phyloP scores from a whole-genome alignment of 2,329 filamentous ascomycete species.

The Chaetomium sp. region DNA sequence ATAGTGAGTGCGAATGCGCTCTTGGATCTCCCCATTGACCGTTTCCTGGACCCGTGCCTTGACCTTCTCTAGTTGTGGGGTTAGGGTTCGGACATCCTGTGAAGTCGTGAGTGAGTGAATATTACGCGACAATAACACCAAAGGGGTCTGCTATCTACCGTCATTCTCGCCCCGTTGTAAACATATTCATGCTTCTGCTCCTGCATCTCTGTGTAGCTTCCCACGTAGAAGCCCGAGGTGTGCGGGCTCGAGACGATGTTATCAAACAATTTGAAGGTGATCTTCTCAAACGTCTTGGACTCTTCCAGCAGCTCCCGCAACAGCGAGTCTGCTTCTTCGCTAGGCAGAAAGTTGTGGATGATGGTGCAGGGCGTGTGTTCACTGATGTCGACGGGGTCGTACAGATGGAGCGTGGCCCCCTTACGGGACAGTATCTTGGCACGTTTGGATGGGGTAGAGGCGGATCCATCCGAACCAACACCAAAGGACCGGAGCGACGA shows the following conservation, averaged over 20 bases:
- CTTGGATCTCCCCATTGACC: conserved; percentile 72
- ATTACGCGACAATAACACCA: not conserved
- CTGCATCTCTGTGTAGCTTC: conserved; percentile 61
- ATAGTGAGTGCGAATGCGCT: conserved; percentile 62
- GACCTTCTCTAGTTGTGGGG: conserved; percentile 65
- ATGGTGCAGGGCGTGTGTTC: conserved; percentile 84
- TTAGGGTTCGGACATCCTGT: conserved; percentile 68
- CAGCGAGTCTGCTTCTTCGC: conserved; percentile 64
- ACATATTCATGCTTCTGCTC: conserved; percentile 72
- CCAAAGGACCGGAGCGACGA: conserved; percentile 55
- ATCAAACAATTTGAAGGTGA: conserved; percentile 81
- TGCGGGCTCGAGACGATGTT: conserved; percentile 80
- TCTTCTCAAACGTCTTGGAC: conserved; percentile 60
- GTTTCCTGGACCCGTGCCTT: conserved; percentile 63
- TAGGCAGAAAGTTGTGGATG: conserved; percentile 80
- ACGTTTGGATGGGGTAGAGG: conserved; percentile 23
- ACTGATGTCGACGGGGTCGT: conserved; percentile 72
- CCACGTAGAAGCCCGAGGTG: conserved; percentile 76
- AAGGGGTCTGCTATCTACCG: conserved; percentile 35
- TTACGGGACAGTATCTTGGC: conserved; percentile 58
- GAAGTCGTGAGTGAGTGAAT: not conserved
- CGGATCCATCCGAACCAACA: conserved; percentile 15
- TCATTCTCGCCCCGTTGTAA: conserved; percentile 74
- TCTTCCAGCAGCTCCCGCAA: conserved; percentile 71
- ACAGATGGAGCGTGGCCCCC: conserved; percentile 78